Conservation (phyloP, 192 early-diverging fungal species). For the Rhizoclosmatium sp. region DNA sequence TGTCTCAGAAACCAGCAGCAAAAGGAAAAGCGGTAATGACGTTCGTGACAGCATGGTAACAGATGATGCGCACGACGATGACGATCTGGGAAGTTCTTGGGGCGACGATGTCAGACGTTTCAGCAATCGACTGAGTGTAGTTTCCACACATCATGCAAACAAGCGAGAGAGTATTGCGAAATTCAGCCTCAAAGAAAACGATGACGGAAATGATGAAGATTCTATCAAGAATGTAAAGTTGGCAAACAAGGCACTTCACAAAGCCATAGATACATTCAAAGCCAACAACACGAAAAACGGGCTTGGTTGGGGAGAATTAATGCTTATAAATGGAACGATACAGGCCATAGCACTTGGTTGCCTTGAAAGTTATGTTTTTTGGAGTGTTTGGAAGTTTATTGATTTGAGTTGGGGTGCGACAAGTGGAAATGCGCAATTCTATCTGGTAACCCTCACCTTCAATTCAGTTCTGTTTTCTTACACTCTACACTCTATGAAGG, state of each 20-base stretch:
- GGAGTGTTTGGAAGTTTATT: slow-evolving; percentile 36
- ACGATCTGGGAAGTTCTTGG: not conserved
- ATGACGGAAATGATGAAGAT: not conserved
- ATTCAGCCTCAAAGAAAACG: too few species aligned
- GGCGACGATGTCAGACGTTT: not conserved
- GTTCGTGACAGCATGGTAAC: not conserved
- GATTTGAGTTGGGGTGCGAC: slow-evolving; percentile 14
- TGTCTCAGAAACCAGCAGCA: too few species aligned
- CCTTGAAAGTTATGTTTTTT: slow-evolving; percentile 23
- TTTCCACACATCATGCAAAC: not conserved
- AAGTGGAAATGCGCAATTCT: slow-evolving; percentile 23
- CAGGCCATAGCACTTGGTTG: slow-evolving; percentile 12
- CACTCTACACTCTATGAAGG: not conserved
- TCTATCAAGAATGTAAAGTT: slow-evolving; percentile 1
- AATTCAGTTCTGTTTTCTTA: not conserved
- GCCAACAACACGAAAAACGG: slow-evolving; percentile 34
- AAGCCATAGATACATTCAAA: slow-evolving; percentile 29
- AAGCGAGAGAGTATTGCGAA: too few species aligned
- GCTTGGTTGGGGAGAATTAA: slow-evolving; percentile 33
- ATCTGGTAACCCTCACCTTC: not conserved
- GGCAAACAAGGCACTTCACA: not conserved
- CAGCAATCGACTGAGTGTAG: not conserved
- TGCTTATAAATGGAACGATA: slow-evolving; percentile 14
- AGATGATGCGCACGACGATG: not conserved
- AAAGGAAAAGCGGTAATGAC: too few species aligned